These are phyloP conservation scores for Warburgia ugandensis DNA, from an alignment of 164 flowering plant species.

Conservation along the genomic window DNA sequence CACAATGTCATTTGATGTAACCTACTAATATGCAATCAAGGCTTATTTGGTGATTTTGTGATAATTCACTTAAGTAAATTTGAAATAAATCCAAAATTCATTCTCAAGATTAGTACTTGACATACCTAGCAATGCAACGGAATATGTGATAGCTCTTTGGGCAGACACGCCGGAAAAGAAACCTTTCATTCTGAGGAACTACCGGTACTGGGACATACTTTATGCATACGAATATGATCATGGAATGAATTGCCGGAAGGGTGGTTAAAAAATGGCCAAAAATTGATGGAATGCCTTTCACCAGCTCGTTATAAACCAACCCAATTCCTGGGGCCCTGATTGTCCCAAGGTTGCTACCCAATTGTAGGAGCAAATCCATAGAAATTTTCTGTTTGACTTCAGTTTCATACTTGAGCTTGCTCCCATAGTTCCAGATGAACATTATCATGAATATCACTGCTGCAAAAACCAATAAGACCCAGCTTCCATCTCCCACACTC, in stretches of 20 bases:
- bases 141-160: constrained; percentile 84
- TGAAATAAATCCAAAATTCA: not conserved
- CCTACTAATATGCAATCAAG: too few species aligned
- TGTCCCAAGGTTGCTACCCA: constrained; percentile 88
- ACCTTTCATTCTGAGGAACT: constrained; percentile 93
- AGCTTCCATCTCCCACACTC: constrained; percentile 89
- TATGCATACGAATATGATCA: constrained; percentile 92
- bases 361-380: constrained; percentile 70
- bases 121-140: constrained; percentile 94
- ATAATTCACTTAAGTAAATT: not conserved
- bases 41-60: not conserved
- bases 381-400: constrained; percentile 92
- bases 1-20: too few species aligned
- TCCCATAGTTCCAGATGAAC: constrained; percentile 95
- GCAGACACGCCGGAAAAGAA: constrained; percentile 89
- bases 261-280: constrained; percentile 95
- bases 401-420: constrained; percentile 95
- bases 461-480: constrained; percentile 87
- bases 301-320: constrained; percentile 87
- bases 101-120: not conserved
- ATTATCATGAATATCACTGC: constrained; percentile 67
- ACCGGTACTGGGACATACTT: constrained; percentile 96
- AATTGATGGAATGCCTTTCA: constrained; percentile 89
- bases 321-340: constrained; percentile 97
- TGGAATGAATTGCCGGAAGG: constrained; percentile 95